These are phyloP conservation scores for Mycena albidolilacea DNA, from an alignment of 768 basidiomycete genomes.

Conservation along the genomic window DNA sequence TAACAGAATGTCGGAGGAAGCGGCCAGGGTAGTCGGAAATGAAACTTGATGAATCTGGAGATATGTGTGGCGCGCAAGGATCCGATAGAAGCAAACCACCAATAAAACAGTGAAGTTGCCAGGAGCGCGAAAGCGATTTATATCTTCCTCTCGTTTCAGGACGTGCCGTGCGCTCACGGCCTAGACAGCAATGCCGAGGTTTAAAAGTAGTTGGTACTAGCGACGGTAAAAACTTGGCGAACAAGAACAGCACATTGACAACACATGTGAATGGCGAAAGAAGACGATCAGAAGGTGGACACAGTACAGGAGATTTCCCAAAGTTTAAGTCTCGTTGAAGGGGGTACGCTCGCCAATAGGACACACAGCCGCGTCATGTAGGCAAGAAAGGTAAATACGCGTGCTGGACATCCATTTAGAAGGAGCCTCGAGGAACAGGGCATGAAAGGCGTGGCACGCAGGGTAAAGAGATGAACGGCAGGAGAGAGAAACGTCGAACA, in stretches of 20 bases:
- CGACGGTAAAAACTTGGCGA: conserved; percentile 19
- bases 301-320: not conserved
- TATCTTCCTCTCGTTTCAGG: too few relatives aligned
- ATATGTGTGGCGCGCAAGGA: not conserved
- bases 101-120: too few relatives aligned
- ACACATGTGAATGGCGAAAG: conserved; percentile 20
- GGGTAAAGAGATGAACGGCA: not conserved
- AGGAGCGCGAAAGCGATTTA: too few relatives aligned
- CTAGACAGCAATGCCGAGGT: not conserved
- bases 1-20: too few relatives aligned
- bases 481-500: not conserved
- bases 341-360: not conserved
- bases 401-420: not conserved
- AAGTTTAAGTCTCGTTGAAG: not conserved
- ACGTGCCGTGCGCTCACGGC: too few relatives aligned
- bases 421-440: conserved; percentile 5
- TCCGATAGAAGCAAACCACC: too few relatives aligned
- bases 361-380: not conserved
- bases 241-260: conserved; percentile 16
- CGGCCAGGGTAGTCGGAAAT: not conserved
- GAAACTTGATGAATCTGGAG: not conserved
- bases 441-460: conserved; percentile 18
- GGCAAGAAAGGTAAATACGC: conserved; percentile 7
- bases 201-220: not conserved
- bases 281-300: conserved; percentile 19